These are phyloP conservation scores for Plasmodium billcollinsi DNA, from an alignment of 169 alveolate genomes.

Conservation along the genomic window DNA sequence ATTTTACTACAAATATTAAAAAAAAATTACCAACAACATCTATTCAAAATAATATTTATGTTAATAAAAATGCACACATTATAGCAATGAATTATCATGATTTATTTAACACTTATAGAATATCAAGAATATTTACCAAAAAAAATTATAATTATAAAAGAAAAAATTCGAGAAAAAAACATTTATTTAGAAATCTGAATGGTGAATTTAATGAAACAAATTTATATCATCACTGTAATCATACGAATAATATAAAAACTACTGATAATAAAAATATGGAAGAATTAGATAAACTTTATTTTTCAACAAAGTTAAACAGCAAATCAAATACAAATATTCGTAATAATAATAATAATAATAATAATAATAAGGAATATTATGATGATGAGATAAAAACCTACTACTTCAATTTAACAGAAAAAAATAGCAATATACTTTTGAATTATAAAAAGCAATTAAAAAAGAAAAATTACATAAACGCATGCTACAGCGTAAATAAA, in stretches of 20 bases:
- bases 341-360: neutral
- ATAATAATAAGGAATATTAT: neutral
- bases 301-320: neutral
- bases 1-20: slow-evolving; percentile 7
- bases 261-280: neutral
- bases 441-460: neutral
- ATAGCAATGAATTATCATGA: slow-evolving; percentile 45
- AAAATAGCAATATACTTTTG: neutral
- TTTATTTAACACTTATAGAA: slow-evolving; percentile 38
- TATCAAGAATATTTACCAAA: slow-evolving; percentile 18
- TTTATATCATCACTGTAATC: neutral
- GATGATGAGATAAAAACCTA: too few species aligned
- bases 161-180: neutral
- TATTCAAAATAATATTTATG: slow-evolving; percentile 12
- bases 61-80: slow-evolving; percentile 19
- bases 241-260: neutral
- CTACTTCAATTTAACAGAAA: neutral
- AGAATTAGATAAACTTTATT: too few species aligned
- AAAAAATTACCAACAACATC: slow-evolving; percentile 15
- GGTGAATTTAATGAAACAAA: neutral
- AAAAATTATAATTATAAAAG: slow-evolving; percentile 13
- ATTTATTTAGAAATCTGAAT: neutral
- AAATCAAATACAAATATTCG: neutral
- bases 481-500: neutral
- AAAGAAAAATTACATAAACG: neutral